Conservation (phyloP, 1,284 basidiomycete species). For the Cryptococcus sp. region DNA sequence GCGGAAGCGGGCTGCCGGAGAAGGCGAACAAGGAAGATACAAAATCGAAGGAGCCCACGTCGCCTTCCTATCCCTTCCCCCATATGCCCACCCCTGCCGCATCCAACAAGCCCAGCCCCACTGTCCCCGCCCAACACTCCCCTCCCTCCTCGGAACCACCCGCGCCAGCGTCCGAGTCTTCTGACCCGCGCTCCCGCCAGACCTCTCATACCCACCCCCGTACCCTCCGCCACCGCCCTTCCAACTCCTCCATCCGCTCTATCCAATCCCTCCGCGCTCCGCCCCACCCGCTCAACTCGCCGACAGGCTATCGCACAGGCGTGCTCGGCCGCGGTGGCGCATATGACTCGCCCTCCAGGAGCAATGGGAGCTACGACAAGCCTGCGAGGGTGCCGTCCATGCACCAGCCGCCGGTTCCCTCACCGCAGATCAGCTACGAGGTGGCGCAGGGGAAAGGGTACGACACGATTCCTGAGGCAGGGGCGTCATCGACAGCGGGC, state of each 20-base stretch:
- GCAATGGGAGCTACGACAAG: conserved; percentile 6
- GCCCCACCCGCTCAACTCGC: conserved; percentile 47
- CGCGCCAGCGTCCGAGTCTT: conserved; percentile 5
- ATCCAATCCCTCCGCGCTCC: conserved; percentile 43
- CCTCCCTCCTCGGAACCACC: neutral
- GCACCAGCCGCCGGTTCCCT: conserved; percentile 43
- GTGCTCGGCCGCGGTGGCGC: conserved; percentile 21
- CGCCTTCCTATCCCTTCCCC: conserved; percentile 33
- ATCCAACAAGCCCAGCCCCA: neutral
- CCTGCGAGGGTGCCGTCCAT: conserved; percentile 29
- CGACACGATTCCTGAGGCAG: conserved; percentile 25
- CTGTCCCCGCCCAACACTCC: neutral
- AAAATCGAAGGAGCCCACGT: conserved; percentile 10
- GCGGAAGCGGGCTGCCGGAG: conserved; percentile 21
- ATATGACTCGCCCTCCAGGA: conserved; percentile 23
- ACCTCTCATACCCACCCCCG: conserved; percentile 10
- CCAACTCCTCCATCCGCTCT: conserved; percentile 40
- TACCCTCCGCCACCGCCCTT: conserved; percentile 29
- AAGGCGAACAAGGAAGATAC: conserved; percentile 1
- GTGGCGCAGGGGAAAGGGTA: conserved; percentile 36
- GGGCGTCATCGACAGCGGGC: neutral
- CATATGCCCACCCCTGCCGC: conserved; percentile 7
- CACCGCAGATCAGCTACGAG: conserved; percentile 40
- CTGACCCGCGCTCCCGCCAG: conserved; percentile 12
- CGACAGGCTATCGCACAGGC: conserved; percentile 27